phyloP scores from a whole-genome alignment of 305 asterid genomes.

The Fraxinus latifolia region DNA sequence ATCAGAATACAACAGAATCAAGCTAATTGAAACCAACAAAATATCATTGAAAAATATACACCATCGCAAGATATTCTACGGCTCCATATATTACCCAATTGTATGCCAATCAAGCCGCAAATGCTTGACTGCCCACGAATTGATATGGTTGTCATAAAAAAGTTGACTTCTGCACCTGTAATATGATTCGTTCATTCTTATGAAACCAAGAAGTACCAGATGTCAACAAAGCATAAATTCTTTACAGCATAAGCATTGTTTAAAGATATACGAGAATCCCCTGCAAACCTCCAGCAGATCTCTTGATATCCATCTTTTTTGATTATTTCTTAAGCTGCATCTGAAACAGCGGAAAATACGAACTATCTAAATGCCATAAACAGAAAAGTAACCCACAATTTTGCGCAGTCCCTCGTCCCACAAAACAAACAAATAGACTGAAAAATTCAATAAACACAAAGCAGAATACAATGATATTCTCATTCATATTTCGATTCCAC shows the following conservation, averaged over 20 bases:
- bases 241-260: background rate
- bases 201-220: constrained; percentile 12
- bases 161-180: constrained; percentile 28
- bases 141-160: constrained; percentile 17
- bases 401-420: background rate
- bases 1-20: constrained; percentile 3
- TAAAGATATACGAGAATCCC: background rate
- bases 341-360: background rate
- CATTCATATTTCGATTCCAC: background rate
- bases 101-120: constrained; percentile 15
- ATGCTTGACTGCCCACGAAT: constrained; percentile 20
- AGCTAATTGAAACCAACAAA: background rate
- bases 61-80: constrained; percentile 8
- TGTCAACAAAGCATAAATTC: constrained; percentile 17
- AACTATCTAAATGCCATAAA: background rate
- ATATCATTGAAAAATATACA: background rate
- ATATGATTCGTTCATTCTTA: background rate
- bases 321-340: background rate
- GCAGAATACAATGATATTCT: background rate
- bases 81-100: constrained; percentile 14
- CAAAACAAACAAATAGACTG: background rate
- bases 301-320: background rate
- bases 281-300: background rate
- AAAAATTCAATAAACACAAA: constrained; percentile 9
- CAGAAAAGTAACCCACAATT: background rate